phyloP scores from a whole-genome alignment of 495 filamentous ascomycete genomes.

The Trichoderma virens region DNA sequence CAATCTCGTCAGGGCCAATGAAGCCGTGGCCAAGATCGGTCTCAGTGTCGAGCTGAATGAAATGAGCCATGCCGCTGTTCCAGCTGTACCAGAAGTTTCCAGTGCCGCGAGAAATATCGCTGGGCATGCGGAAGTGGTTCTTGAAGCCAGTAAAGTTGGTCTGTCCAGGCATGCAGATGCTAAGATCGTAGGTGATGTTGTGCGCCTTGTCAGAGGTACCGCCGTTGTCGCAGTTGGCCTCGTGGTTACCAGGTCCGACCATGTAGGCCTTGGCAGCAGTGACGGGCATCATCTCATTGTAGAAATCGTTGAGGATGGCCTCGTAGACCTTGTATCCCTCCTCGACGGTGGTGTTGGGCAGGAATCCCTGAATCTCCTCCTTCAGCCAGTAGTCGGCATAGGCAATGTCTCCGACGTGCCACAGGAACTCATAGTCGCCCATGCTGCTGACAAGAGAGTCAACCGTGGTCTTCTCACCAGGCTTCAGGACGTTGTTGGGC shows the following conservation, averaged over 20 bases:
- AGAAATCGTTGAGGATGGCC: conserved; percentile 47
- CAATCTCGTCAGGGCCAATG: conserved; percentile 23
- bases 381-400: conserved; percentile 48
- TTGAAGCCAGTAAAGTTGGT: conserved; percentile 47
- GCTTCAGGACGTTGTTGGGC: conserved; percentile 18
- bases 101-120: conserved; percentile 30
- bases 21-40: conserved; percentile 44
- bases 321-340: conserved; percentile 42
- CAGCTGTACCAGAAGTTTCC: conserved; percentile 54
- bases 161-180: conserved; percentile 45
- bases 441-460: conserved; percentile 22
- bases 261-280: conserved; percentile 42
- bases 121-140: conserved; percentile 47
- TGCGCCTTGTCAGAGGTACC: conserved; percentile 17
- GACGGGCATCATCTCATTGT: conserved; percentile 41
- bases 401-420: conserved; percentile 37
- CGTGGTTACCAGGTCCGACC: conserved; percentile 46
- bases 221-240: conserved; percentile 39
- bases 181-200: conserved; percentile 10
- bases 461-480: conserved; percentile 30
- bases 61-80: conserved; percentile 48
- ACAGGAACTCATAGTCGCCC: conserved; percentile 26
- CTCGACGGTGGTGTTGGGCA: conserved; percentile 30
- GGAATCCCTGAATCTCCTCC: conserved; percentile 29
- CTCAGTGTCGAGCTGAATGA: conserved; percentile 43